Conservation (phyloP, 1,284 basidiomycete genomes). For the Xanthoconium separans region DNA sequence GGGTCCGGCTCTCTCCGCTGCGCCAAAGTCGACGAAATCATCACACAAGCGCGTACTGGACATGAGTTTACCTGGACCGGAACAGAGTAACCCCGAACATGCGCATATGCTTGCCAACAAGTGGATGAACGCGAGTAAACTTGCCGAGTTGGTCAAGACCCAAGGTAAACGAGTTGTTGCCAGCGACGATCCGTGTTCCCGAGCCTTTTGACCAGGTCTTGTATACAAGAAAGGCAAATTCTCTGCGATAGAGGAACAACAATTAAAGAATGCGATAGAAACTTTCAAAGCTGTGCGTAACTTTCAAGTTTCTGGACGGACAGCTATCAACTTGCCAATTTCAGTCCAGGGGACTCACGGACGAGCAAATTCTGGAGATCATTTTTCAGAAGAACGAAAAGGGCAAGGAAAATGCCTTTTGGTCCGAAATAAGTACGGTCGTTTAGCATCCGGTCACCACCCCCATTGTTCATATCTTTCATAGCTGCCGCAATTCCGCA, state of each 20-base stretch:
- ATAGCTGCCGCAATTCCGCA: slow-evolving; percentile 66
- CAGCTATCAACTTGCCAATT: slow-evolving; percentile 10
- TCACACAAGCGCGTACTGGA: slow-evolving; percentile 32
- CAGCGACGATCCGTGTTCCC: slow-evolving; percentile 5
- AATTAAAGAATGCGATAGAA: slow-evolving; percentile 62
- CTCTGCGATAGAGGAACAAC: slow-evolving; percentile 69
- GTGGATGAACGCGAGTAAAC: slow-evolving; percentile 68
- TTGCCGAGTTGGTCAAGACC: slow-evolving; percentile 62
- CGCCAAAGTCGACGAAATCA: slow-evolving; percentile 38
- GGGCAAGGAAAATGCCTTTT: slow-evolving; percentile 62
- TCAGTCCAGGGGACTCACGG: slow-evolving; percentile 47
- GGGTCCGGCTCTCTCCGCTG: slow-evolving; percentile 34
- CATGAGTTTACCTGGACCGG: slow-evolving; percentile 33
- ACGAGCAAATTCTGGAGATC: slow-evolving; percentile 56
- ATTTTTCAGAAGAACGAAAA: slow-evolving; percentile 67
- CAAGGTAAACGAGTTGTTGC: slow-evolving; percentile 48
- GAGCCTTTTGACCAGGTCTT: slow-evolving; percentile 49
- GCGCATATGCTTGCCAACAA: slow-evolving; percentile 61
- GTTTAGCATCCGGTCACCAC: background rate
- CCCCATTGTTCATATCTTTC: slow-evolving; percentile 6
- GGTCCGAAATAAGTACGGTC: slow-evolving; percentile 72
- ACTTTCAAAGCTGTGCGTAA: slow-evolving; percentile 55
- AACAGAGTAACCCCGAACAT: slow-evolving; percentile 43
- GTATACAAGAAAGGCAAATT: slow-evolving; percentile 85
- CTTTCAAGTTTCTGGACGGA: background rate